These are phyloP conservation scores for Colletotrichum spaethianum DNA, from an alignment of 2,329 filamentous ascomycete species.

Conservation along the genomic window DNA sequence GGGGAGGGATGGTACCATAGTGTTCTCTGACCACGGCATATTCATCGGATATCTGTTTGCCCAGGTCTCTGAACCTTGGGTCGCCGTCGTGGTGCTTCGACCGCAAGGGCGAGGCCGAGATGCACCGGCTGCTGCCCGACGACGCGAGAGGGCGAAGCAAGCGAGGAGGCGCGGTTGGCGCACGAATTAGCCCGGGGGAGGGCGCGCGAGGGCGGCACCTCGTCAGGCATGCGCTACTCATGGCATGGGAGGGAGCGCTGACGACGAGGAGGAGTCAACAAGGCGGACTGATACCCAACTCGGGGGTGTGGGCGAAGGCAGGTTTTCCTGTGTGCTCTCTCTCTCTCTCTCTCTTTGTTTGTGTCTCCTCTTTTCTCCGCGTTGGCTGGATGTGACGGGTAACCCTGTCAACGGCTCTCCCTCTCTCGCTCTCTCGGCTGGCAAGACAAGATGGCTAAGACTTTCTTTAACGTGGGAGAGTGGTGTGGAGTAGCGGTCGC, in stretches of 20 bases:
- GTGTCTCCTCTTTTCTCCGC: background rate
- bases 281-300: background rate
- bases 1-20: slow-evolving; percentile 55
- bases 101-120: slow-evolving; percentile 26
- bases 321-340: background rate
- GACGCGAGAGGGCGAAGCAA: slow-evolving; percentile 22
- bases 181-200: slow-evolving; percentile 8
- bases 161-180: slow-evolving; percentile 39
- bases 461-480: background rate
- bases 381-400: background rate
- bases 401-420: background rate
- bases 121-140: slow-evolving; percentile 17
- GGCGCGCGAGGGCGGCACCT: slow-evolving; percentile 32
- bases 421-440: background rate
- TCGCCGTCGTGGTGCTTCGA: slow-evolving; percentile 45
- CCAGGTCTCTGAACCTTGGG: slow-evolving; percentile 58
- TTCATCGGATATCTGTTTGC: slow-evolving; percentile 60
- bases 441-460: too few species aligned
- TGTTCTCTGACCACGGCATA: slow-evolving; percentile 60
- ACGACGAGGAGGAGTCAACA: background rate
- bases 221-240: slow-evolving; percentile 37
- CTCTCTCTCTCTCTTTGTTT: background rate
- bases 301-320: background rate
- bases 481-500: slow-evolving; percentile 2
- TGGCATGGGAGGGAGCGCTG: slow-evolving; percentile 26